Percentiles rank a stretch among this genome's conserved stretches.
Evolutionary conservation across 2,329 filamentous ascomycete species (phyloP).

Genomic region (Pseudogymnoascus sp.): DNA sequence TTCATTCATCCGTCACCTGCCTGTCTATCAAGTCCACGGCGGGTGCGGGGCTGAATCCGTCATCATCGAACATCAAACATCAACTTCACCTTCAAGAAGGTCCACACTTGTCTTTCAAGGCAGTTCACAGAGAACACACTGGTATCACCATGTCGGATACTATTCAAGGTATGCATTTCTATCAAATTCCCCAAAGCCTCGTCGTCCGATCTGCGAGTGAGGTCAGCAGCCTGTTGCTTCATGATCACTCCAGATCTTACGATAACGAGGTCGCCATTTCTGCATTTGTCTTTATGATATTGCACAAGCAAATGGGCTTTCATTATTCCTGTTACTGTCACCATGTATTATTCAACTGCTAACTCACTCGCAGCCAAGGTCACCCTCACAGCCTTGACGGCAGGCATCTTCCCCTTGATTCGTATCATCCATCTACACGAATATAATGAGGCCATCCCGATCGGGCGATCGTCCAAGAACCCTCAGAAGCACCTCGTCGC

Average conservation of each 20-base stretch:
- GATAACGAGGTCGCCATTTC: not conserved
- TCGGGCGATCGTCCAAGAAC: slow-evolving; percentile 41
- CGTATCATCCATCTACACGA: slow-evolving; percentile 9
- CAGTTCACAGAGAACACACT: not conserved
- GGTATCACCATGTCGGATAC: not conserved
- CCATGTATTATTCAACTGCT: not conserved
- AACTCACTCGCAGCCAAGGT: slow-evolving; percentile 2
- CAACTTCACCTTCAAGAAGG: not conserved
- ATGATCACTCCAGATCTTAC: not conserved
- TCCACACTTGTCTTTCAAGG: not conserved
- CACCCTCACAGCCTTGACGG: slow-evolving; percentile 8
- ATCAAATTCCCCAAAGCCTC: not conserved
- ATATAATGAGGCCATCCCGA: slow-evolving; percentile 17
- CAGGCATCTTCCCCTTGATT: slow-evolving; percentile 2
- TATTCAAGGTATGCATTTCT: slow-evolving; percentile 1
- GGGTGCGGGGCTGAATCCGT: not conserved
- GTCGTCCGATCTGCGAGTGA: not conserved
- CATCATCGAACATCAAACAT: not conserved
- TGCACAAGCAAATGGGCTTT: not conserved
- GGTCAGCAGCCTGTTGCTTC: not conserved
- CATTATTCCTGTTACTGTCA: not conserved
- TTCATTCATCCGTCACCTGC: slow-evolving; percentile 3
- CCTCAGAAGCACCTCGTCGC: slow-evolving; percentile 35
- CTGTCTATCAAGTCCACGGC: slow-evolving; percentile 1
- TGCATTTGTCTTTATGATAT: not conserved